Evolutionary conservation across 768 basidiomycete species (phyloP).

Genomic region (Pisolithus tinctorius): DNA sequence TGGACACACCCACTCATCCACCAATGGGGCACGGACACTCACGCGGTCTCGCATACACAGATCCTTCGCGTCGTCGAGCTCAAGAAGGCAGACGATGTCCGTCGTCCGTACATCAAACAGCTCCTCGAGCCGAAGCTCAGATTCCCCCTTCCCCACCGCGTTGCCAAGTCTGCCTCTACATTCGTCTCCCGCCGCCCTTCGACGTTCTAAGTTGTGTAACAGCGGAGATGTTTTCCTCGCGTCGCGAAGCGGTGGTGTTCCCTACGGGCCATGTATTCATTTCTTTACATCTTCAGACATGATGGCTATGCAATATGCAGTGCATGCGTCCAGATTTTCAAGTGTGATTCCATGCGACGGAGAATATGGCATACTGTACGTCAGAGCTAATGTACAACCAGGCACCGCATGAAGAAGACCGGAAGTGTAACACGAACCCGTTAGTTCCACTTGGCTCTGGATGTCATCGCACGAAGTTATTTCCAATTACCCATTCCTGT

Average conservation of each 20-base stretch:
- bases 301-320: slow-evolving; percentile 12
- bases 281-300: slow-evolving; percentile 3
- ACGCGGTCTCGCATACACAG: slow-evolving; percentile 41
- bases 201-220: slow-evolving; percentile 49
- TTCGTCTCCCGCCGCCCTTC: slow-evolving; percentile 74
- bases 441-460: too few relatives aligned
- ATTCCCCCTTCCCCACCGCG: slow-evolving; percentile 95
- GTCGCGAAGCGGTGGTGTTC: slow-evolving; percentile 1
- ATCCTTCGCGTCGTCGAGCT: slow-evolving; percentile 97
- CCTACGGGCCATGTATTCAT: slow-evolving; percentile 8
- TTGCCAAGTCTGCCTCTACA: slow-evolving; percentile 68
- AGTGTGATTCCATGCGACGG: background rate
- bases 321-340: slow-evolving; percentile 4
- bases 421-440: too few relatives aligned
- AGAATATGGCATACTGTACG: too few relatives aligned
- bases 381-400: too few relatives aligned
- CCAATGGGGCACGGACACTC: background rate
- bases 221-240: background rate
- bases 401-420: too few relatives aligned
- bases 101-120: slow-evolving; percentile 98
- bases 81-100: slow-evolving; percentile 84
- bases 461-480: too few relatives aligned
- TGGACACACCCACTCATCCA: background rate
- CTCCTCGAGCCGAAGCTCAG: slow-evolving; percentile 84
- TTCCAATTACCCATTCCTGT: too few relatives aligned